These are phyloP conservation scores for Speleostelium caveatum DNA, from an alignment of 78 protist genomes.

Conservation along the genomic window DNA sequence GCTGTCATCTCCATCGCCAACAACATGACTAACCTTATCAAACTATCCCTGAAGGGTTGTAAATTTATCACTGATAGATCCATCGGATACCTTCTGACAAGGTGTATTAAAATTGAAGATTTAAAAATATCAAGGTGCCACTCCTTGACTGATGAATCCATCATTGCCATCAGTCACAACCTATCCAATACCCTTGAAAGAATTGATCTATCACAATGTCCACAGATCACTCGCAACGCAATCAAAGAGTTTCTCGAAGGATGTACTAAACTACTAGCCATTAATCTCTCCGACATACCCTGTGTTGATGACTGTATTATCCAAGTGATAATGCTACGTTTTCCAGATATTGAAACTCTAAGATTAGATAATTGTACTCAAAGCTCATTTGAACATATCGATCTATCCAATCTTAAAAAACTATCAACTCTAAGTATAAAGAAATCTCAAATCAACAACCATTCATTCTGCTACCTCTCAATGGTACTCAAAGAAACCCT, in stretches of 20 bases:
- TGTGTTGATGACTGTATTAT: conserved; percentile 2
- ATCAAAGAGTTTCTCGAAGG: neutral
- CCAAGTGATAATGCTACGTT: neutral
- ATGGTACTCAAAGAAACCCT: neutral
- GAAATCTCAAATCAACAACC: conserved; percentile 60
- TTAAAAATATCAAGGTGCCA: conserved; percentile 65
- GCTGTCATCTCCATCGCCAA: conserved; percentile 4
- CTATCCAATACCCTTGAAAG: conserved; percentile 12
- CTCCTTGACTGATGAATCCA: conserved; percentile 10
- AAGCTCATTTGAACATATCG: conserved; percentile 5
- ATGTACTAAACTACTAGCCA: neutral
- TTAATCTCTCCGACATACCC: conserved; percentile 53
- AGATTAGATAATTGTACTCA: conserved; percentile 40
- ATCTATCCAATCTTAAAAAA: neutral
- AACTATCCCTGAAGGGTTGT: conserved; percentile 60
- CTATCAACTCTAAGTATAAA: conserved; percentile 14
- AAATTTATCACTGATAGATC: conserved; percentile 46
- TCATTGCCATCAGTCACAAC: conserved; percentile 1
- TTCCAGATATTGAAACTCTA: conserved; percentile 21
- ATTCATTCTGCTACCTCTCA: conserved; percentile 1
- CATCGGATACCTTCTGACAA: neutral
- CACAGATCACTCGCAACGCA: conserved; percentile 10
- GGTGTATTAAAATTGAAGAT: conserved; percentile 21
- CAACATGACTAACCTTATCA: conserved; percentile 39
- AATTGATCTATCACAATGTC: conserved; percentile 68